Evolutionary conservation across 1,139 yeast genomes (phyloP).

Genomic region (Barnettozyma hawaiiensis): DNA sequence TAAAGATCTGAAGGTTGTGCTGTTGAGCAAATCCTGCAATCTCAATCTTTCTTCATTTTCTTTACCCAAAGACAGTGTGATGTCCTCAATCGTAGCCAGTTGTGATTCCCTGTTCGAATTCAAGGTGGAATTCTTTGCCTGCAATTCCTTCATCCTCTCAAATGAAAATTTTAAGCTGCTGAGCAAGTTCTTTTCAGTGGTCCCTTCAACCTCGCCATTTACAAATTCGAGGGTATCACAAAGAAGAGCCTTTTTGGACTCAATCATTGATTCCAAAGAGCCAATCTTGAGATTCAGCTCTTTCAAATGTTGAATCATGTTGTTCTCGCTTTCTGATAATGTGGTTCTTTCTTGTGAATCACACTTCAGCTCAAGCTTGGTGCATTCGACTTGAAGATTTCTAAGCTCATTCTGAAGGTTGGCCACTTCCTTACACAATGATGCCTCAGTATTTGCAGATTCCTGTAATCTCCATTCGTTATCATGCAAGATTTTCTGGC

Average conservation of each 20-base stretch:
- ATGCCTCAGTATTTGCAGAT: not conserved
- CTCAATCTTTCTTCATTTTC: not conserved
- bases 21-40: not conserved
- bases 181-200: not conserved
- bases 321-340: conserved; percentile 1
- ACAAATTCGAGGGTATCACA: not conserved
- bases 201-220: not conserved
- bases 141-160: not conserved
- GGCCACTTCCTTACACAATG: not conserved
- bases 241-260: not conserved
- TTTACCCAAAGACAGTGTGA: not conserved
- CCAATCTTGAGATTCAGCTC: not conserved
- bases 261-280: not conserved
- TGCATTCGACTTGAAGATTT: not conserved
- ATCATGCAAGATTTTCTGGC: not conserved
- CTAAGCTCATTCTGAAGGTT: conserved; percentile 3
- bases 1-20: not conserved
- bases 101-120: not conserved
- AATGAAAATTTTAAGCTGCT: not conserved
- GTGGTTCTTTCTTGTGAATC: conserved; percentile 4
- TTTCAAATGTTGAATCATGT: not conserved
- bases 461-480: not conserved
- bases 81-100: not conserved
- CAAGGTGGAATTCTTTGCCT: not conserved
- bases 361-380: conserved; percentile 4